A percentile compares a stretch with the other conserved stretches of the same genome.
phyloP scores from a whole-genome alignment of 768 basidiomycete genomes.

The Leccinellum rugosiceps region DNA sequence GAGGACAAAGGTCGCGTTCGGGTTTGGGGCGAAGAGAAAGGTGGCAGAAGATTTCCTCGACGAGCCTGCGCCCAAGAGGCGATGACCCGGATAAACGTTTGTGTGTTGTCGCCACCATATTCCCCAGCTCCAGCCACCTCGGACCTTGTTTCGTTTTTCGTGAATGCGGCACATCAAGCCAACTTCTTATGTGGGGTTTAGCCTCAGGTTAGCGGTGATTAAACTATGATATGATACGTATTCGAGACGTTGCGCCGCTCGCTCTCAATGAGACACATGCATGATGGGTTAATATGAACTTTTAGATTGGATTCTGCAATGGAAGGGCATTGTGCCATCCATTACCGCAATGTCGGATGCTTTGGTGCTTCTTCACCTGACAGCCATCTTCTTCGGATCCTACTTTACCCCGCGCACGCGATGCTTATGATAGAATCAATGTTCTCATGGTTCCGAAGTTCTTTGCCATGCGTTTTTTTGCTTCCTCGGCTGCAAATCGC shows the following conservation, averaged over 20 bases:
- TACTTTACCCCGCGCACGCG: not conserved
- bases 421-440: not conserved
- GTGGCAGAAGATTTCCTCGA: conserved; percentile 66
- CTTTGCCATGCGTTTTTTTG: too few species aligned
- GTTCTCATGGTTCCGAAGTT: not conserved
- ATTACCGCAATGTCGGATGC: not conserved
- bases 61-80: conserved; percentile 62
- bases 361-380: not conserved
- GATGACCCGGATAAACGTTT: conserved; percentile 20
- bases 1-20: conserved; percentile 72
- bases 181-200: not conserved
- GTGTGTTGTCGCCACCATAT: not conserved
- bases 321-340: not conserved
- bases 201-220: not conserved
- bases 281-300: not conserved
- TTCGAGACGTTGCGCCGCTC: not conserved
- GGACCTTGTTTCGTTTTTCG: not conserved
- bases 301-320: not conserved
- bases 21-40: conserved; percentile 78
- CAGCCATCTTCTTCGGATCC: not conserved
- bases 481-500: not conserved
- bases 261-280: not conserved
- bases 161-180: not conserved
- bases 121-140: not conserved
- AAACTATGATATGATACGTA: not conserved